Evolutionary conservation across 768 basidiomycete genomes (phyloP).

Genomic region (Leccinum broughii): DNA sequence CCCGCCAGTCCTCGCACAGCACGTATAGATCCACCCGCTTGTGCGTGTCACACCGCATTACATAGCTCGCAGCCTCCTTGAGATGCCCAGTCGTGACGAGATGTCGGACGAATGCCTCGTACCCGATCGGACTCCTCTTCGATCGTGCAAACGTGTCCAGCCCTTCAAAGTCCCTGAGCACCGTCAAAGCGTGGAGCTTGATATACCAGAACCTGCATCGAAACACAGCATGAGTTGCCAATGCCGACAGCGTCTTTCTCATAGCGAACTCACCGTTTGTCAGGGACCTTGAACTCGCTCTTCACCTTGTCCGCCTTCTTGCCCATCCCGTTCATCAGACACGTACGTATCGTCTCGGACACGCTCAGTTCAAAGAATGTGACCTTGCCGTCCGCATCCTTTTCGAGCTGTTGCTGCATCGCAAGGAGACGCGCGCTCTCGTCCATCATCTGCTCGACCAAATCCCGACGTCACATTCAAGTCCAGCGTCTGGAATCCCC

Average conservation of each 20-base stretch:
- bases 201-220: slow-evolving; percentile 84
- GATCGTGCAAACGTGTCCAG: slow-evolving; percentile 85
- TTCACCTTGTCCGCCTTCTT: slow-evolving; percentile 91
- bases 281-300: slow-evolving; percentile 89
- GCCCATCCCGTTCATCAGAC: slow-evolving; percentile 73
- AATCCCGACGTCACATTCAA: background rate
- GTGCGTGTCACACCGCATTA: slow-evolving; percentile 81
- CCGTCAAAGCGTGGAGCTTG: slow-evolving; percentile 81
- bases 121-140: slow-evolving; percentile 92
- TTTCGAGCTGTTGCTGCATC: slow-evolving; percentile 85
- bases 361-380: slow-evolving; percentile 81
- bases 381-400: slow-evolving; percentile 77
- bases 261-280: slow-evolving; percentile 70
- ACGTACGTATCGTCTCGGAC: slow-evolving; percentile 81
- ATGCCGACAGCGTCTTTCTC: background rate
- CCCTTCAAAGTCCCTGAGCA: slow-evolving; percentile 80
- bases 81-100: slow-evolving; percentile 71
- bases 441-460: slow-evolving; percentile 77
- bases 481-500: background rate
- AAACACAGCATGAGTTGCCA: background rate
- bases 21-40: slow-evolving; percentile 87
- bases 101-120: slow-evolving; percentile 85
- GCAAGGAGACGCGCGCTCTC: slow-evolving; percentile 76
- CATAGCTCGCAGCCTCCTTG: slow-evolving; percentile 77
- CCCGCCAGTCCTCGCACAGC: slow-evolving; percentile 86